Evolutionary conservation across 1,284 basidiomycete species (phyloP), one percentile per base, ranked within the genome.

Genomic region (Puccinia hordei): DNA sequence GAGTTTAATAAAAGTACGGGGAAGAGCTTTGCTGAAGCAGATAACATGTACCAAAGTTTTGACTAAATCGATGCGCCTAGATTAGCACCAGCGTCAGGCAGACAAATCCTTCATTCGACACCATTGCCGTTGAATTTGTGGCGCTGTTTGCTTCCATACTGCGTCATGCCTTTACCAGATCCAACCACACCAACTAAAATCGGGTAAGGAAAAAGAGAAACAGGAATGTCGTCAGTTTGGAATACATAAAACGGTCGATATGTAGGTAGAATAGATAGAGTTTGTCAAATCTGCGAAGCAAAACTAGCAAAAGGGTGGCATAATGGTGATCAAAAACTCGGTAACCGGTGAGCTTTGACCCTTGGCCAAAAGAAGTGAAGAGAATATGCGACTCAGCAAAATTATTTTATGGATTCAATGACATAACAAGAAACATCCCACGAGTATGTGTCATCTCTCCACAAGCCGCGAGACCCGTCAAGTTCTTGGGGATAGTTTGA

Each of bases 131-230:
- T 80, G 84, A 94, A 95, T 85, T 94, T 94, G 87, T 95, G 93
- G 85, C 94, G 95, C 82, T 87, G 88, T 85, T 90, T 89, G 51
- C 88, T 85, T 66, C 89, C 89, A 65, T 92, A 91, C 82, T 92
- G 90, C 46, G 94, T 96, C 90, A 97, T 94, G 46, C 94, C 94
- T 86, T 92, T 92, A 17, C 95, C 95, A 82, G 93, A 95, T 59
- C 93, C 93, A 46, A 94, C 94, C 30, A 98, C 95, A 30, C 95
- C 95, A 81, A 98, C 95, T 95, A 84, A 19, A 24, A 30, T 27
- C 30, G 17, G 13, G 44, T n/a, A 5, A 41, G 53, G 8, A 30
- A 79, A 33, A 19, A n/a, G 30, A 24, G 17, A 61, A 79, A 68
- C 17, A 35, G 59, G 41, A 68, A 35, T 53, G 9, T 41, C 17